Conservation (phyloP, 768 basidiomycete genomes). For the Termitomyces sp. region DNA sequence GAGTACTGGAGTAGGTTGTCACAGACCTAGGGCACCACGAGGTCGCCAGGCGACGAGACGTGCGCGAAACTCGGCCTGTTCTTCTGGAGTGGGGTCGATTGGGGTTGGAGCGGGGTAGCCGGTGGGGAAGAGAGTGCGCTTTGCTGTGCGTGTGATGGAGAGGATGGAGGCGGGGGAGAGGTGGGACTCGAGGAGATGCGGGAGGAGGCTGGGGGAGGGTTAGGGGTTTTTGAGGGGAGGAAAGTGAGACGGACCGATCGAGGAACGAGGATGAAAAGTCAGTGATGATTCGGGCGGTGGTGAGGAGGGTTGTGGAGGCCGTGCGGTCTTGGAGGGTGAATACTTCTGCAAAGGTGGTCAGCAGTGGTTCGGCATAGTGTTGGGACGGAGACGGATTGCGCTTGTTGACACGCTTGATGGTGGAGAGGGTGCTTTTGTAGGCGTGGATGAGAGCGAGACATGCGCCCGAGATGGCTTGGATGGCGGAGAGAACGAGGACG, state of each 20-base stretch:
- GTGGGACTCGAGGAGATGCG: conserved; percentile 56
- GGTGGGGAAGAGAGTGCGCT: conserved; percentile 79
- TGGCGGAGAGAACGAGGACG: conserved; percentile 68
- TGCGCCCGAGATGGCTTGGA: conserved; percentile 68
- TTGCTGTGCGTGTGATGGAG: conserved; percentile 50
- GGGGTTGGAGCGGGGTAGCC: conserved; percentile 81
- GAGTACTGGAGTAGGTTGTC: background rate
- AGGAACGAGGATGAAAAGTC: conserved; percentile 50
- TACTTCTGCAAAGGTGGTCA: conserved; percentile 49
- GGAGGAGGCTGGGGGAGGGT: conserved; percentile 51
- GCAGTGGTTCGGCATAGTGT: conserved; percentile 39
- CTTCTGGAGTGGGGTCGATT: conserved; percentile 72
- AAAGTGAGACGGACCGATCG: conserved; percentile 43
- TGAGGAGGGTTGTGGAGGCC: conserved; percentile 43
- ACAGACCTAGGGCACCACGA: conserved; percentile 33
- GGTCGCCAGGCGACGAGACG: conserved; percentile 37
- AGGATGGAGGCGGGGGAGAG: conserved; percentile 53
- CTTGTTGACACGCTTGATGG: conserved; percentile 65
- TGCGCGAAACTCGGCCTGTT: conserved; percentile 59
- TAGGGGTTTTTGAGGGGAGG: background rate
- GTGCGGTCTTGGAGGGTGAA: conserved; percentile 46
- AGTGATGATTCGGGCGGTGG: conserved; percentile 43
- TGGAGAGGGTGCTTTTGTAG: conserved; percentile 61
- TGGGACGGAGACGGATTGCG: conserved; percentile 20
- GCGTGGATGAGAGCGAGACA: conserved; percentile 66